These are phyloP conservation scores for Lagenidium giganteum DNA, from an alignment of 352 stramenopile species.

Conservation along the genomic window DNA sequence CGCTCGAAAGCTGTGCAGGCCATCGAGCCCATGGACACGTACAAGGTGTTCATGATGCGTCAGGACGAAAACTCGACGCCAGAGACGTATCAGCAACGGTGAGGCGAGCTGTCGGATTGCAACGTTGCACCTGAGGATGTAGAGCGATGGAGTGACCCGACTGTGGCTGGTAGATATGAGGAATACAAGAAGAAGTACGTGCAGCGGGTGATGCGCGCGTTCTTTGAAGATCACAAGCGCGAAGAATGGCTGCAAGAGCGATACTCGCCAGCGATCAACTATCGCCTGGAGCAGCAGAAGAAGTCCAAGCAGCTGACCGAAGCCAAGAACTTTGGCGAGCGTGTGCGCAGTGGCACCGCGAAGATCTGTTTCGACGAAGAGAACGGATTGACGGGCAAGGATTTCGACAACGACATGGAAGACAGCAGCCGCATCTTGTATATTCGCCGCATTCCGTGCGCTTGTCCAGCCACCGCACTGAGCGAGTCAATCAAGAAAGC, in stretches of 20 bases:
- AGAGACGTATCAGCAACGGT: conserved; percentile 68
- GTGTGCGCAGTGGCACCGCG: conserved; percentile 31
- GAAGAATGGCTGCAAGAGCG: conserved; percentile 76
- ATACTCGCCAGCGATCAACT: conserved; percentile 60
- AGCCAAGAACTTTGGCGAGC: conserved; percentile 58
- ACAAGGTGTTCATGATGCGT: conserved; percentile 82
- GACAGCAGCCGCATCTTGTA: conserved; percentile 59
- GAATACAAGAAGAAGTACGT: conserved; percentile 83
- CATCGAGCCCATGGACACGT: conserved; percentile 60
- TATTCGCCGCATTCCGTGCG: conserved; percentile 65
- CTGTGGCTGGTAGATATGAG: too few species aligned
- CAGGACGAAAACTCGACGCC: conserved; percentile 62
- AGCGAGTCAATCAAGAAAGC: conserved; percentile 70
- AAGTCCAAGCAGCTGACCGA: conserved; percentile 52
- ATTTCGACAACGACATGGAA: conserved; percentile 65
- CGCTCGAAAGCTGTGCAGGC: conserved; percentile 16
- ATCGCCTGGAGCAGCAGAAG: conserved; percentile 49
- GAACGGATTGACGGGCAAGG: conserved; percentile 17
- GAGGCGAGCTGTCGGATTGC: too few species aligned
- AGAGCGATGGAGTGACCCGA: too few species aligned
- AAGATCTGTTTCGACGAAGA: conserved; percentile 56
- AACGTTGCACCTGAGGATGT: too few species aligned
- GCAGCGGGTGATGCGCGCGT: conserved; percentile 54
- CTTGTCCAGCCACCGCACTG: conserved; percentile 49
- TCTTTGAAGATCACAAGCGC: conserved; percentile 70